Conservation (phyloP, 2,329 filamentous ascomycete genomes). For the Paecilomyces niveus region DNA sequence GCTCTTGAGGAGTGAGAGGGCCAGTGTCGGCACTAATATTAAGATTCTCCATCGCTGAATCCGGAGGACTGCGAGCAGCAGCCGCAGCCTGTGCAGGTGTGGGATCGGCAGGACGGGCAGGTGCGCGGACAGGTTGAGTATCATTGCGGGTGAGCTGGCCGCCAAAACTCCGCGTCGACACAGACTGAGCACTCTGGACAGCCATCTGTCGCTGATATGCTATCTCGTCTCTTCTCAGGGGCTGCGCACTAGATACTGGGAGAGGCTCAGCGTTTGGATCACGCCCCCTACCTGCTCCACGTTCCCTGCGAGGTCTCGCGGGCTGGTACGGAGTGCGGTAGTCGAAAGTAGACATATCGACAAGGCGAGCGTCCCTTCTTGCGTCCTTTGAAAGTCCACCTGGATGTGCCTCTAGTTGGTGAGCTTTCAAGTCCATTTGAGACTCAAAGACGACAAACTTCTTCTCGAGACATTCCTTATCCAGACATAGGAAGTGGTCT, state of each 20-base stretch:
- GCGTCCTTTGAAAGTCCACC: constrained; percentile 74
- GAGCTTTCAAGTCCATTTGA: constrained; percentile 89
- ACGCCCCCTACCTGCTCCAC: constrained; percentile 60
- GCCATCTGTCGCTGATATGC: constrained; percentile 90
- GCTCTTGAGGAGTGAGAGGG: constrained; percentile 64
- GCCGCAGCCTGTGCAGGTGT: constrained; percentile 19
- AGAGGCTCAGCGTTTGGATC: constrained; percentile 81
- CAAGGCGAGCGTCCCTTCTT: constrained; percentile 71
- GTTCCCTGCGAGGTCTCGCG: constrained; percentile 50
- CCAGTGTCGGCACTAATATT: constrained; percentile 36
- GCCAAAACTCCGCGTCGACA: constrained; percentile 74
- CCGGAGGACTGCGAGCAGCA: constrained; percentile 14
- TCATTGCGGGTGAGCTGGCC: constrained; percentile 63
- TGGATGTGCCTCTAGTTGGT: constrained; percentile 78
- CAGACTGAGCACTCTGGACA: constrained; percentile 78
- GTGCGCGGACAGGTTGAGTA: constrained; percentile 40
- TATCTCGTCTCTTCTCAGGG: constrained; percentile 75
- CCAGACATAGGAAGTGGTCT: constrained; percentile 78
- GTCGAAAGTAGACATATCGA: constrained; percentile 84
- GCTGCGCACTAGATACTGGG: constrained; percentile 69
- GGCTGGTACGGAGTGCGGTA: constrained; percentile 64
- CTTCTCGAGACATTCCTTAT: constrained; percentile 86
- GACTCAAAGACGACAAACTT: constrained; percentile 97
- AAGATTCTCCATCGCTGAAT: constrained; percentile 43
- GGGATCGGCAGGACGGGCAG: constrained; percentile 25